Base-by-base conservation (phyloP, 805 yeast genomes). In the Debaryomyces maramus region DNA sequence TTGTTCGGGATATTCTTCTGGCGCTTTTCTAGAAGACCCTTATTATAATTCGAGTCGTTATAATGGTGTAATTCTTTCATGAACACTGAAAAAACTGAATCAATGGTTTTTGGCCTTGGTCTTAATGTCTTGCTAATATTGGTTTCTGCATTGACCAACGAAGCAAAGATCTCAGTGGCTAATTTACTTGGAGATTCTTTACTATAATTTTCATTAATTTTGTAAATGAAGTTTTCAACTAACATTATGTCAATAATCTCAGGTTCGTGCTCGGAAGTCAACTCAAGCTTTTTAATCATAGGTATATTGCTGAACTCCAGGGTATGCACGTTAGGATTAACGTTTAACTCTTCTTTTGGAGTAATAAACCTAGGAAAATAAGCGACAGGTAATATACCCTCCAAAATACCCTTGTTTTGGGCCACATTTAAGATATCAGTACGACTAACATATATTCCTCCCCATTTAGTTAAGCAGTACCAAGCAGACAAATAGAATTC, bases 401-500 rank as follows among this genome's bases (percentile, higher is more conserved):
- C 29, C 14, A 21, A 26, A 11, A 47, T 8, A 13, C 46, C 50
- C 4, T 17, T 23, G 4, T 8, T 30, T 9, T 28, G 21, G 13
- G 43, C 26, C 3, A 16, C 22, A 19, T 23, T 17, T 6, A 32
- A 10, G 9, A 36, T 29, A 5, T 37, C 40, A 18, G 34, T 32
- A 6, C 36, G 32, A 23, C 38, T 38, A n/a, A 47, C 36, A n/a
- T 46, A 23, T 8, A 63, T 43, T 2, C 68, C 70, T 5, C 66
- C 73, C 65, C 67, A 67, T 34, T 52, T 53, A 39, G 51, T 49
- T 23, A 68, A 51, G 2, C 58, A 43, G 34, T 56, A 58, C 72
- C 72, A 68, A 24, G 63, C 48, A 5, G 60, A 53, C 15, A 50
- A 39, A 23, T 59, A 42, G 38, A 62, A 63, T 37, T 65, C 70